Percentiles rank a stretch among this genome's conserved stretches.
Conservation (phyloP, 805 yeast species). For the Teunomyces kruisii region DNA sequence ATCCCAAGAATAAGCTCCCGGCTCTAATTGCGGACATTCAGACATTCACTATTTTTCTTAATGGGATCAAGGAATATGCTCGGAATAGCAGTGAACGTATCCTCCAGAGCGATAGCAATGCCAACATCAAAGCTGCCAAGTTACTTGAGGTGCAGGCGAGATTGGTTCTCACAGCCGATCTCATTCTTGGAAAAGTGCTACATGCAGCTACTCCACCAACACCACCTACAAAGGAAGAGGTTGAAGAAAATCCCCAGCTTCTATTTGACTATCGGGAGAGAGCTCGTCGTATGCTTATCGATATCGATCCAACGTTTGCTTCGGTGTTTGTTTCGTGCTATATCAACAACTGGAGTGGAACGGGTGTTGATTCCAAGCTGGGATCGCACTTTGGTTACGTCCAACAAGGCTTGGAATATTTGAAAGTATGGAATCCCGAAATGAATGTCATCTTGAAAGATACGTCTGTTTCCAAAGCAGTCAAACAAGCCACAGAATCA, state of each 20-base stretch:
- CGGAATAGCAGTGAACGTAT: constrained; percentile 15
- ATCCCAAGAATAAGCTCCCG: constrained; percentile 12
- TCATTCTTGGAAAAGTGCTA: constrained; percentile 26
- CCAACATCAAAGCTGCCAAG: constrained; percentile 20
- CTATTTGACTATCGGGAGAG: constrained; percentile 16
- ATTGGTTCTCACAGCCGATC: constrained; percentile 24
- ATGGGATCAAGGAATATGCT: constrained; percentile 29
- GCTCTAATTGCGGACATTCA: constrained; percentile 29
- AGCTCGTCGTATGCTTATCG: constrained; percentile 19
- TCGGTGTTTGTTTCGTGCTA: constrained; percentile 30
- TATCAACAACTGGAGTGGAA: constrained; percentile 25
- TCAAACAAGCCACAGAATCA: constrained; percentile 15
- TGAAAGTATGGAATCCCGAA: constrained; percentile 36
- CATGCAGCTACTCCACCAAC: constrained; percentile 32
- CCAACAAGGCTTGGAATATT: constrained; percentile 29
- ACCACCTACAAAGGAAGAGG: constrained; percentile 31
- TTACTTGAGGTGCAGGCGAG: constrained; percentile 29
- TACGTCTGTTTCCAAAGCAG: constrained; percentile 9
- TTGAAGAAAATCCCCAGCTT: constrained; percentile 17
- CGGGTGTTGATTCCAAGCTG: constrained; percentile 18
- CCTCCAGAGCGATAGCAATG: constrained; percentile 12
- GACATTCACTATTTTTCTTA: constrained; percentile 39
- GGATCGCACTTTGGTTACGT: constrained; percentile 33
- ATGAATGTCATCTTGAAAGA: constrained; percentile 16
- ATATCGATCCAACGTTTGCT: constrained; percentile 34